Percentiles rank a stretch among this genome's conserved stretches.
Evolutionary conservation across 2,329 filamentous ascomycete genomes (phyloP).

Genomic region (Didymella lethalis): DNA sequence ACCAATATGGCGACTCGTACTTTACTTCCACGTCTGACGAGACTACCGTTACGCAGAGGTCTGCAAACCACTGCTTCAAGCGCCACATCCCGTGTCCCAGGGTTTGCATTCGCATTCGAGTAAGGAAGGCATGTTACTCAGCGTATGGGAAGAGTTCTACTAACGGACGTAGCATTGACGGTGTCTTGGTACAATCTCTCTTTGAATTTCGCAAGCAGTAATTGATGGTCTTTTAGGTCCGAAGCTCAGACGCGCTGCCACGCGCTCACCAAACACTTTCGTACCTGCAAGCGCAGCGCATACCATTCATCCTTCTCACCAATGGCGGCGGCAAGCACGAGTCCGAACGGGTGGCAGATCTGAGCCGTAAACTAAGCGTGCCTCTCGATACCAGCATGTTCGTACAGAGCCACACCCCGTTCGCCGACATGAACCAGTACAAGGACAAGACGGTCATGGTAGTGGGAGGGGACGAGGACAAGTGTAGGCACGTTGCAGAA

Average conservation of each 20-base stretch:
- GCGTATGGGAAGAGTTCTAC: slow-evolving; percentile 20
- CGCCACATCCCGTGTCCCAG: slow-evolving; percentile 39
- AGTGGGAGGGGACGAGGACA: slow-evolving; percentile 57
- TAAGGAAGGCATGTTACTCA: slow-evolving; percentile 46
- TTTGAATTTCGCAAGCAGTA: background rate
- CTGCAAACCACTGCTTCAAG: slow-evolving; percentile 39
- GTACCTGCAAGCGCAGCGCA: slow-evolving; percentile 74
- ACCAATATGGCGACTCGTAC: slow-evolving; percentile 10
- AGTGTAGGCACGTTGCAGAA: slow-evolving; percentile 77
- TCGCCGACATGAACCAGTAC: slow-evolving; percentile 69
- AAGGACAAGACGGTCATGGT: slow-evolving; percentile 62
- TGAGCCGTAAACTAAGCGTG: slow-evolving; percentile 71
- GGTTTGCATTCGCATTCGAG: slow-evolving; percentile 67
- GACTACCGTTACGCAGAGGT: slow-evolving; percentile 26
- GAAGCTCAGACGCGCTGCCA: slow-evolving; percentile 78
- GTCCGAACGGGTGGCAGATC: slow-evolving; percentile 72
- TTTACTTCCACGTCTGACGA: slow-evolving; percentile 1
- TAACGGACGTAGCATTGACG: slow-evolving; percentile 74
- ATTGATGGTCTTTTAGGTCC: slow-evolving; percentile 43
- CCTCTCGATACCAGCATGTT: slow-evolving; percentile 73
- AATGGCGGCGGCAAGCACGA: slow-evolving; percentile 93
- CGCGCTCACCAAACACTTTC: slow-evolving; percentile 77
- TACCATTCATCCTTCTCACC: slow-evolving; percentile 93
- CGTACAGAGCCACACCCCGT: slow-evolving; percentile 91
- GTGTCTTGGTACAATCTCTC: slow-evolving; percentile 76